Evolutionary conservation across 352 stramenopile species (phyloP).

Genomic region (Phytophthora vignae): DNA sequence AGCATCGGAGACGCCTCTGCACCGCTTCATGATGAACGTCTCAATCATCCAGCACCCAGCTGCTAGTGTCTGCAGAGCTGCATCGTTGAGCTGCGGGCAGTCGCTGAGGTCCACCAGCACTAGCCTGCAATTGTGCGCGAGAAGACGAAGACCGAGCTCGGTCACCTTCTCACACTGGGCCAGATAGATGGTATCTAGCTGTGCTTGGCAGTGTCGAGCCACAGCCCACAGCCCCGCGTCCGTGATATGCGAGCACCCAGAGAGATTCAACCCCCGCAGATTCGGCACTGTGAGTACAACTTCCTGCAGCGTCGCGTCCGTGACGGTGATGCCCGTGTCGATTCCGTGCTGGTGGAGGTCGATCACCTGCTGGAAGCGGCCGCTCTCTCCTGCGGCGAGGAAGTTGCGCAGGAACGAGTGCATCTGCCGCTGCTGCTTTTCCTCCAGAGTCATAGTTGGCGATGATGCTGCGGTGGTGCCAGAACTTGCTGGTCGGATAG

Average conservation of each 20-base stretch:
- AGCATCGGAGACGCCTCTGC: constrained; percentile 78
- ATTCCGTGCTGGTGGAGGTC: constrained; percentile 89
- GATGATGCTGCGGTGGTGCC: background rate
- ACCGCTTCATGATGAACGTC: constrained; percentile 86
- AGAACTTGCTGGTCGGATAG: constrained; percentile 31
- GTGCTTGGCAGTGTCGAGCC: constrained; percentile 70
- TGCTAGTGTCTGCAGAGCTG: constrained; percentile 84
- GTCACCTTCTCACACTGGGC: constrained; percentile 83
- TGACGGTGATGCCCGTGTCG: constrained; percentile 88
- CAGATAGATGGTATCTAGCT: constrained; percentile 82
- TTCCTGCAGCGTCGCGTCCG: constrained; percentile 92
- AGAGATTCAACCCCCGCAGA: constrained; percentile 73
- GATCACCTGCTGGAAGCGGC: constrained; percentile 75
- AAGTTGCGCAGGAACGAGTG: constrained; percentile 94
- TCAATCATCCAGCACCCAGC: constrained; percentile 89
- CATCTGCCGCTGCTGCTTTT: constrained; percentile 82
- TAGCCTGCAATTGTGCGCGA: constrained; percentile 90
- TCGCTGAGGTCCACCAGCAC: constrained; percentile 85
- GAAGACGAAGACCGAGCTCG: constrained; percentile 87
- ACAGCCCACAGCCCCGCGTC: constrained; percentile 91
- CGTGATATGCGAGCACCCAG: constrained; percentile 78
- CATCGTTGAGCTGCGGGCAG: constrained; percentile 88
- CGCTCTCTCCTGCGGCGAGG: constrained; percentile 72
- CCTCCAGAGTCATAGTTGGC: constrained; percentile 51
- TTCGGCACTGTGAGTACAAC: constrained; percentile 77